Percentiles rank a stretch among this genome's conserved stretches.
Evolutionary conservation across 306 rosid genomes (phyloP).

Genomic region (Cicer cuneatum): DNA sequence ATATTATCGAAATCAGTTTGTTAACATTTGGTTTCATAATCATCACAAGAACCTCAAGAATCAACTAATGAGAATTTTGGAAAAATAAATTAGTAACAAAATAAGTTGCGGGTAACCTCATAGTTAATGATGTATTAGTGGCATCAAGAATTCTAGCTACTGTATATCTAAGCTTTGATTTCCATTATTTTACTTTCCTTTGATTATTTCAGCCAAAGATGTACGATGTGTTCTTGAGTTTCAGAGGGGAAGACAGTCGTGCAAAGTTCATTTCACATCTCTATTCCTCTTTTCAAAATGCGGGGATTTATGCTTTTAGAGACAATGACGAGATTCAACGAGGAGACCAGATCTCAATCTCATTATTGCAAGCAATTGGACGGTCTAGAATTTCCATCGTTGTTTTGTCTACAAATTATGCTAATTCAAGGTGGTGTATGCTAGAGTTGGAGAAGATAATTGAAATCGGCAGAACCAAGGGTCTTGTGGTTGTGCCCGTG

Average conservation of each 20-base stretch:
- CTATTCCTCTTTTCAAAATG: conserved; percentile 12
- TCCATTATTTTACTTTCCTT: too few species aligned
- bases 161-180: background rate
- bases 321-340: conserved; percentile 3
- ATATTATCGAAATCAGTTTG: background rate
- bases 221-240: conserved; percentile 28
- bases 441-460: conserved; percentile 7
- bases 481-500: conserved; percentile 22
- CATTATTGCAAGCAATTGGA: background rate
- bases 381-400: conserved; percentile 10
- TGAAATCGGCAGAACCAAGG: background rate
- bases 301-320: conserved; percentile 5
- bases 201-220: background rate
- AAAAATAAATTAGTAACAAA: background rate
- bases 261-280: background rate
- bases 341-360: conserved; percentile 21
- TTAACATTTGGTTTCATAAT: background rate
- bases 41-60: background rate
- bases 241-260: conserved; percentile 5
- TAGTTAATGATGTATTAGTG: background rate
- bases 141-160: background rate
- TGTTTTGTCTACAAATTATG: conserved; percentile 19
- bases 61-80: background rate
- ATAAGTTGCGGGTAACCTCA: background rate
- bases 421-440: conserved; percentile 17